These are phyloP conservation scores for Fusarium xylarioides DNA, from an alignment of 2,329 filamentous ascomycete species.

Conservation along the genomic window DNA sequence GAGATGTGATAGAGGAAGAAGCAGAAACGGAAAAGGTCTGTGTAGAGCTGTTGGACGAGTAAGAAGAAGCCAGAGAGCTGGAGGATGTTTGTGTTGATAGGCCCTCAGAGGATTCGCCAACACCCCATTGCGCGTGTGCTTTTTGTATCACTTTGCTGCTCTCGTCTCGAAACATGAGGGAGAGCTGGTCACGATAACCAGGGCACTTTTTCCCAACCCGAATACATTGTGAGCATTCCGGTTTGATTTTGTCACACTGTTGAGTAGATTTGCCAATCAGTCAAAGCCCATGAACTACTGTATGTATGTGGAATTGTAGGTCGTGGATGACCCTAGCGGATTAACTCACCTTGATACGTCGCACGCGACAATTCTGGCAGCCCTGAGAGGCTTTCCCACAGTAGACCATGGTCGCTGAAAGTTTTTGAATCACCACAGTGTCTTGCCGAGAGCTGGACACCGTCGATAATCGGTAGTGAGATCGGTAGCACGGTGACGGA, in stretches of 20 bases:
- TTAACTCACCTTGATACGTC: conserved; percentile 62
- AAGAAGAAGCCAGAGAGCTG: conserved; percentile 33
- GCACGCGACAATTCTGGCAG: conserved; percentile 62
- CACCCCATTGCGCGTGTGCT: conserved; percentile 61
- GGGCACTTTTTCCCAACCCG: conserved; percentile 68
- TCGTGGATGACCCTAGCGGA: neutral
- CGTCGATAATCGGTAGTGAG: conserved; percentile 15
- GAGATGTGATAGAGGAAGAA: conserved; percentile 18
- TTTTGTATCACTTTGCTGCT: conserved; percentile 69
- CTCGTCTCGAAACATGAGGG: conserved; percentile 73
- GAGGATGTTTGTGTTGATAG: conserved; percentile 37
- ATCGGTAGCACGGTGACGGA: conserved; percentile 2
- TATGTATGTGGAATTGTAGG: neutral
- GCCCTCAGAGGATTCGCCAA: conserved; percentile 39
- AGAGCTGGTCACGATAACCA: conserved; percentile 71
- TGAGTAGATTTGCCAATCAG: conserved; percentile 13
- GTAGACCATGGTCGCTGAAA: conserved; percentile 59
- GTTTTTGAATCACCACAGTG: neutral
- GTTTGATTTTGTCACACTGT: conserved; percentile 68
- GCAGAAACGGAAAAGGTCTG: conserved; percentile 17
- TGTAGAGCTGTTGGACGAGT: conserved; percentile 32
- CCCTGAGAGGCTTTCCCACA: conserved; percentile 66
- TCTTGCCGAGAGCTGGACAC: conserved; percentile 14
- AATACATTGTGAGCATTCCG: conserved; percentile 70
- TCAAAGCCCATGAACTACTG: neutral